Conservation (phyloP, 2,329 filamentous ascomycete species). For the Chaetomiaceae sp. region DNA sequence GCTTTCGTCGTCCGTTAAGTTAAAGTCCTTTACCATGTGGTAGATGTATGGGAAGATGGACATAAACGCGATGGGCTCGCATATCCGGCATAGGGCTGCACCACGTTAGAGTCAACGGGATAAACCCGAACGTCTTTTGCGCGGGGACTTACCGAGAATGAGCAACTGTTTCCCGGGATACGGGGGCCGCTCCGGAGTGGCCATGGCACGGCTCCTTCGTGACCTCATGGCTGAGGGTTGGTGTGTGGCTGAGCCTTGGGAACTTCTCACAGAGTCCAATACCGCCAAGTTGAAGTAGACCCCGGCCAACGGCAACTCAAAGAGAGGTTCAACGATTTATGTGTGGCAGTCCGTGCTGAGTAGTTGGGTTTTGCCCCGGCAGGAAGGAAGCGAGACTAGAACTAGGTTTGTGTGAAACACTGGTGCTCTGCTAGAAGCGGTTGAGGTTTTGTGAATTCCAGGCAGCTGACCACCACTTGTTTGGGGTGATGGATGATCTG, state of each 20-base stretch:
- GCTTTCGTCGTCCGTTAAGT: conserved; percentile 71
- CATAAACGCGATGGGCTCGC: conserved; percentile 99
- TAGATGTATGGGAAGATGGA: conserved; percentile 99
- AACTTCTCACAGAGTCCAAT: not conserved
- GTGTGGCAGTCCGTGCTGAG: not conserved
- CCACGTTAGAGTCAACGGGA: conserved; percentile 13
- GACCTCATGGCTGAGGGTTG: conserved; percentile 17
- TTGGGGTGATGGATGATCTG: too few species aligned
- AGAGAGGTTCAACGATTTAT: too few species aligned
- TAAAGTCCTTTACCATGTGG: conserved; percentile 92
- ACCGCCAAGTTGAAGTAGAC: not conserved
- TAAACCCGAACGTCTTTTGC: not conserved
- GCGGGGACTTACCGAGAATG: conserved; percentile 44
- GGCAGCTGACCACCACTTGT: not conserved
- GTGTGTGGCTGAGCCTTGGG: not conserved
- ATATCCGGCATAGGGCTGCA: conserved; percentile 80
- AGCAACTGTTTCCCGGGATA: conserved; percentile 47
- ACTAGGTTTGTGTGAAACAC: not conserved
- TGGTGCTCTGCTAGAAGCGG: too few species aligned
- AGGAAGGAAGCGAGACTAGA: not conserved
- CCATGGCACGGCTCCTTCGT: conserved; percentile 18
- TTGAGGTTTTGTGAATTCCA: not conserved
- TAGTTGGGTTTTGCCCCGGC: not conserved
- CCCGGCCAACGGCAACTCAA: not conserved
- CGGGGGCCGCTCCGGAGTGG: conserved; percentile 28